These are phyloP conservation scores for Helicostylum pulchrum DNA, from an alignment of 192 early-diverging fungal genomes.

Conservation along the genomic window DNA sequence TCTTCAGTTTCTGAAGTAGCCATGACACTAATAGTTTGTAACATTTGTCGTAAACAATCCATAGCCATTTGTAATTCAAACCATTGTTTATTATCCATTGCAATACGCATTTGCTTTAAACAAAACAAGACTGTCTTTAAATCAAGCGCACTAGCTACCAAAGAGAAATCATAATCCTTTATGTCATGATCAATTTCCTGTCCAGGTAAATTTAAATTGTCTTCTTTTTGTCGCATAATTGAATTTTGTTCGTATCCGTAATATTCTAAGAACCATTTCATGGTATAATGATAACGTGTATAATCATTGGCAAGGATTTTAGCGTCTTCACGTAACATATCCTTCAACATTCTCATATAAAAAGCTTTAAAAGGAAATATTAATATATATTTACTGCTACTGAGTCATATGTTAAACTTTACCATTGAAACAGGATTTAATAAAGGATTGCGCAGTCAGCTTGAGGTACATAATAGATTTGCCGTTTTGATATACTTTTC, in stretches of 20 bases:
- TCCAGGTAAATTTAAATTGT: background rate
- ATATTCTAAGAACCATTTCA: constrained; percentile 41
- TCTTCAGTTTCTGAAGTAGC: constrained; percentile 43
- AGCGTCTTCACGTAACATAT: constrained; percentile 40
- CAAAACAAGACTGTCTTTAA: constrained; percentile 26
- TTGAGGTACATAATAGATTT: constrained; percentile 19
- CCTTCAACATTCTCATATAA: constrained; percentile 35
- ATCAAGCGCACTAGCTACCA: constrained; percentile 38
- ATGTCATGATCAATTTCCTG: constrained; percentile 9
- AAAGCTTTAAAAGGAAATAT: constrained; percentile 20
- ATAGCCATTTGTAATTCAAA: constrained; percentile 47
- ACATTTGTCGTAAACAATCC: constrained; percentile 64
- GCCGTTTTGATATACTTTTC: background rate
- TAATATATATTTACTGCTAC: background rate
- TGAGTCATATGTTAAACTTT: background rate
- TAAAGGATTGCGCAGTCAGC: constrained; percentile 26
- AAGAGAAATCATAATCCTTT: constrained; percentile 33
- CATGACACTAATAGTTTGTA: constrained; percentile 55
- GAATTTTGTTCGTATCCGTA: constrained; percentile 17
- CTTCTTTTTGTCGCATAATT: background rate
- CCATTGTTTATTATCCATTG: constrained; percentile 38
- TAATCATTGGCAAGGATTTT: constrained; percentile 40
- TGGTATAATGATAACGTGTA: constrained; percentile 37
- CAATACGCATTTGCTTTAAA: constrained; percentile 32
- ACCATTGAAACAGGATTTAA: constrained; percentile 51